Evolutionary conservation across 352 stramenopile genomes (phyloP).

Genomic region (Phytopythium ostracodes): DNA sequence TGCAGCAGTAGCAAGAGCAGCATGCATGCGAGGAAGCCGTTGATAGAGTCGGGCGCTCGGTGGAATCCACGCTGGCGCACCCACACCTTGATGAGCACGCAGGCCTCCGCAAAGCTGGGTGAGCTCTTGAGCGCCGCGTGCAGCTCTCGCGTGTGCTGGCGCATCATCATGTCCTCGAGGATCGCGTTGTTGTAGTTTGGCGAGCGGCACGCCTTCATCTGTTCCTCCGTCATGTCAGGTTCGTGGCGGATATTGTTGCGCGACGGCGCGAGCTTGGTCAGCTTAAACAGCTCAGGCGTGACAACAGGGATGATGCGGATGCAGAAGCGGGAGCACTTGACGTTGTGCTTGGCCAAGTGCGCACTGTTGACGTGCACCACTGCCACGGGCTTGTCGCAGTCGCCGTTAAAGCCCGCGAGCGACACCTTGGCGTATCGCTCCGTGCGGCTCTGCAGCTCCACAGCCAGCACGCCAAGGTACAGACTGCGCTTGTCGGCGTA

Average conservation of each 20-base stretch:
- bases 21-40: constrained; percentile 82
- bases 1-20: constrained; percentile 81
- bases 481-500: constrained; percentile 89
- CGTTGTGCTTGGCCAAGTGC: constrained; percentile 35
- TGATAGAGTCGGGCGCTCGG: constrained; percentile 68
- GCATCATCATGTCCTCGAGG: constrained; percentile 88
- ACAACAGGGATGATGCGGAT: constrained; percentile 77
- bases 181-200: constrained; percentile 90
- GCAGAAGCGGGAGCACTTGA: constrained; percentile 49
- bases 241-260: constrained; percentile 87
- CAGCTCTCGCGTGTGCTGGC: constrained; percentile 76
- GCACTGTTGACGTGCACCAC: constrained; percentile 40
- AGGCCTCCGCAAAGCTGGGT: constrained; percentile 70
- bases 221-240: constrained; percentile 59
- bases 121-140: constrained; percentile 62
- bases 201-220: constrained; percentile 67
- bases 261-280: constrained; percentile 71
- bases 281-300: constrained; percentile 66
- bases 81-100: constrained; percentile 87
- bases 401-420: constrained; percentile 69
- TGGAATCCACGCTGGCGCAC: constrained; percentile 80
- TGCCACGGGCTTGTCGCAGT: constrained; percentile 74
- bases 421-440: constrained; percentile 49
- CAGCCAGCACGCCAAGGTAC: constrained; percentile 75
- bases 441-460: constrained; percentile 38